These are phyloP conservation scores for Seiridium cupressi DNA, from an alignment of 2,329 filamentous ascomycete genomes.

Conservation along the genomic window DNA sequence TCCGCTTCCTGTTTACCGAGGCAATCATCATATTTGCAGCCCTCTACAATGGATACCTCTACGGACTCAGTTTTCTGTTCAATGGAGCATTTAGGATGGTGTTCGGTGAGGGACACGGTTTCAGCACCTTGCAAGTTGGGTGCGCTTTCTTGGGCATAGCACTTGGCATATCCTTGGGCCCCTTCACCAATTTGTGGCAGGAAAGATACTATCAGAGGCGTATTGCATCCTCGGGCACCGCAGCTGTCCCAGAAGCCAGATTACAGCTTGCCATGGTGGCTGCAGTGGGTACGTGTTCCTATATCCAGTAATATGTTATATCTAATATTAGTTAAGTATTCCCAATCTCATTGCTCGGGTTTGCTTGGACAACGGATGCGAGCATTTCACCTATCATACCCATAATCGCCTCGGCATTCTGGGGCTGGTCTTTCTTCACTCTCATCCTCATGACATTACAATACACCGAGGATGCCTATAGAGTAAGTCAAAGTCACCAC, in stretches of 20 bases:
- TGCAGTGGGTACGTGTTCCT: constrained; percentile 27
- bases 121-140: constrained; percentile 35
- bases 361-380: constrained; percentile 29
- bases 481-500: constrained; percentile 3
- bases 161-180: constrained; percentile 38
- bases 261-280: constrained; percentile 37
- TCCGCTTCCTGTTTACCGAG: constrained; percentile 43
- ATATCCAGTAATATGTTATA: not conserved
- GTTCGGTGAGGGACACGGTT: constrained; percentile 42
- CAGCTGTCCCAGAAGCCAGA: constrained; percentile 39
- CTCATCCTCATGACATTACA: constrained; percentile 48
- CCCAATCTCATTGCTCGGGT: constrained; percentile 33
- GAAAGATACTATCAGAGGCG: constrained; percentile 36
- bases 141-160: constrained; percentile 35
- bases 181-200: constrained; percentile 42
- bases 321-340: constrained; percentile 14
- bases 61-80: constrained; percentile 47
- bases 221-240: constrained; percentile 26
- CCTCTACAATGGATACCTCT: constrained; percentile 46
- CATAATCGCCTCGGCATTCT: constrained; percentile 45
- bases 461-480: constrained; percentile 47
- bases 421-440: constrained; percentile 49
- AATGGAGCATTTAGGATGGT: constrained; percentile 48
- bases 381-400: constrained; percentile 41
- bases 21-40: constrained; percentile 46